A percentile compares a stretch with the other conserved stretches of the same genome.
phyloP scores from a whole-genome alignment of 306 rosid species.

The Elaeagnus macrophylla region DNA sequence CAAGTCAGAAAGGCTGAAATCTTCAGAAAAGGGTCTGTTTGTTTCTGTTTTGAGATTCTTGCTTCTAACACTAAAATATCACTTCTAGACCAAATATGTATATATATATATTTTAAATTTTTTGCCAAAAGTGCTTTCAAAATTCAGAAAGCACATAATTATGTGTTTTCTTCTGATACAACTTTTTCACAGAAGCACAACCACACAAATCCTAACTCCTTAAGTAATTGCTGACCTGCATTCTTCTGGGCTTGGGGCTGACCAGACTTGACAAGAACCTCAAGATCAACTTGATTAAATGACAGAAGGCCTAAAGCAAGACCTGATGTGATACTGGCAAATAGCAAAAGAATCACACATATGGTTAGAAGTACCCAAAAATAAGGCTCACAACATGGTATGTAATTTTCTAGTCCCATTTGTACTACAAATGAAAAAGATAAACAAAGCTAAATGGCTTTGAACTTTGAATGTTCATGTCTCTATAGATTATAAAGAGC shows the following conservation, averaged over 20 bases:
- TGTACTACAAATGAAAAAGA: neutral
- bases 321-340: constrained; percentile 65
- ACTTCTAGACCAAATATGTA: no score
- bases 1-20: no score
- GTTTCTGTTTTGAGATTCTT: no score
- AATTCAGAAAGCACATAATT: no score
- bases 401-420: constrained; percentile 11
- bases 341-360: constrained; percentile 33
- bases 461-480: neutral
- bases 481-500: no score
- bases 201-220: neutral
- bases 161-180: neutral
- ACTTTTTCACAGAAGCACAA: neutral
- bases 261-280: constrained; percentile 58
- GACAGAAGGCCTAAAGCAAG: constrained; percentile 69
- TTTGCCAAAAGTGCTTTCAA: no score
- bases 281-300: constrained; percentile 63
- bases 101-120: no score
- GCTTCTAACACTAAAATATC: no score
- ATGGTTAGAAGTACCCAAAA: constrained; percentile 45
- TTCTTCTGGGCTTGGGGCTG: constrained; percentile 41
- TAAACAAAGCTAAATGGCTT: neutral
- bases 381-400: constrained; percentile 32
- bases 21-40: no score
- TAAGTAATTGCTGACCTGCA: no score